phyloP scores from a whole-genome alignment of 2,329 filamentous ascomycete species.

The Akanthomyces dipterigenus region DNA sequence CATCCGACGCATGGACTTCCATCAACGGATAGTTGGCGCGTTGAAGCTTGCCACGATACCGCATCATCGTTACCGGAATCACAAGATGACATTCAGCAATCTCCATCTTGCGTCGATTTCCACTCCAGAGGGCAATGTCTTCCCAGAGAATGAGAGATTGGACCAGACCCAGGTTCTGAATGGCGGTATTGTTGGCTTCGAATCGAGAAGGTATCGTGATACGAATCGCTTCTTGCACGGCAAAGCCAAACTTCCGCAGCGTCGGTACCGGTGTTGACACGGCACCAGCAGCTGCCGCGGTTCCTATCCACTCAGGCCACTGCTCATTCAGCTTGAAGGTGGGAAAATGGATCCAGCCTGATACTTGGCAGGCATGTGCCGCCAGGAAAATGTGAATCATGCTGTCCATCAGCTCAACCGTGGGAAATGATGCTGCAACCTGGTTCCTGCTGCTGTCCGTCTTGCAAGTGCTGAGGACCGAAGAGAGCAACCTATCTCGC shows the following conservation, averaged over 20 bases:
- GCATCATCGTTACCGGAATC: conserved; percentile 45
- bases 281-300: conserved; percentile 55
- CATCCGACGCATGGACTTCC: conserved; percentile 44
- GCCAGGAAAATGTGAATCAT: conserved; percentile 55
- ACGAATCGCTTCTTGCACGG: conserved; percentile 46
- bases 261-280: conserved; percentile 50
- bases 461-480: conserved; percentile 55
- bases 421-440: conserved; percentile 56
- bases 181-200: conserved; percentile 41
- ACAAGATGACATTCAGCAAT: conserved; percentile 45
- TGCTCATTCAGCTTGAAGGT: conserved; percentile 50
- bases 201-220: conserved; percentile 30
- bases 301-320: conserved; percentile 52
- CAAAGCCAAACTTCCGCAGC: conserved; percentile 54
- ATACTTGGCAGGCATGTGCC: conserved; percentile 48
- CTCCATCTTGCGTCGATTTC: conserved; percentile 49
- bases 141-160: conserved; percentile 43
- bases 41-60: conserved; percentile 52
- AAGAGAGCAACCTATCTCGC: conserved; percentile 56
- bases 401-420: conserved; percentile 52
- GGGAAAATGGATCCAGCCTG: conserved; percentile 55
- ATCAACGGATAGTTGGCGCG: conserved; percentile 47
- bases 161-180: conserved; percentile 40
- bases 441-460: conserved; percentile 40
- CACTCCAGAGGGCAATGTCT: conserved; percentile 48